Percentiles rank a stretch among this genome's conserved stretches.
Conservation (phyloP, 2,329 filamentous ascomycete genomes). For the Metarhizium anisopliae region DNA sequence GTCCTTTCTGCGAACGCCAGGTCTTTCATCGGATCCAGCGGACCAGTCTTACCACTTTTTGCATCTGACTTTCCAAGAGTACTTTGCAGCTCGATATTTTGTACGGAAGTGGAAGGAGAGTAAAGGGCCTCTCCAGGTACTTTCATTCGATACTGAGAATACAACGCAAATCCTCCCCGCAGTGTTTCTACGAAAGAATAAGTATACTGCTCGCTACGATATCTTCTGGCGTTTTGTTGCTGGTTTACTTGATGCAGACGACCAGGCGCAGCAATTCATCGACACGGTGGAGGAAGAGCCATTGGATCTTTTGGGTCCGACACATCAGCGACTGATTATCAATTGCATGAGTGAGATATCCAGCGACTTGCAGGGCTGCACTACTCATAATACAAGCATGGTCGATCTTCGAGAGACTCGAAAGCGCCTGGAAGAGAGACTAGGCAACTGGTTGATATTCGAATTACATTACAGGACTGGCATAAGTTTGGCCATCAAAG, state of each 20-base stretch:
- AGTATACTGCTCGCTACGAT: conserved; percentile 29
- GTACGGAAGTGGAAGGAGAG: conserved; percentile 19
- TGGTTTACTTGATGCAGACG: conserved; percentile 22
- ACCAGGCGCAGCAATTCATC: not conserved
- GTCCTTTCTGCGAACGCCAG: conserved; percentile 29
- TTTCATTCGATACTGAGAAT: not conserved
- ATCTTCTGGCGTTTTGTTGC: conserved; percentile 33
- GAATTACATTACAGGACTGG: too few species aligned
- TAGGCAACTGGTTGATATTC: too few species aligned
- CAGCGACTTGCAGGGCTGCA: too few species aligned
- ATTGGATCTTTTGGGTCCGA: not conserved
- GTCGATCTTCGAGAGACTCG: too few species aligned
- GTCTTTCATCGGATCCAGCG: conserved; percentile 9
- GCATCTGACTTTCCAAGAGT: conserved; percentile 34
- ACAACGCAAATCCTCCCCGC: conserved; percentile 10
- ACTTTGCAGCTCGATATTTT: conserved; percentile 31
- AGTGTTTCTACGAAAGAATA: conserved; percentile 23
- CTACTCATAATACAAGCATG: too few species aligned
- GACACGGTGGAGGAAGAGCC: not conserved
- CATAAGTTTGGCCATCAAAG: too few species aligned
- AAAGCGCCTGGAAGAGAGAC: too few species aligned
- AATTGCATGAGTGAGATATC: not conserved
- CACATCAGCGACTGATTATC: not conserved
- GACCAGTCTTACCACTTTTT: conserved; percentile 28
- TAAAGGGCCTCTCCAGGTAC: too few species aligned